Base-by-base conservation (phyloP, 2,329 filamentous ascomycete species). In the Neonectria coccinea region DNA sequence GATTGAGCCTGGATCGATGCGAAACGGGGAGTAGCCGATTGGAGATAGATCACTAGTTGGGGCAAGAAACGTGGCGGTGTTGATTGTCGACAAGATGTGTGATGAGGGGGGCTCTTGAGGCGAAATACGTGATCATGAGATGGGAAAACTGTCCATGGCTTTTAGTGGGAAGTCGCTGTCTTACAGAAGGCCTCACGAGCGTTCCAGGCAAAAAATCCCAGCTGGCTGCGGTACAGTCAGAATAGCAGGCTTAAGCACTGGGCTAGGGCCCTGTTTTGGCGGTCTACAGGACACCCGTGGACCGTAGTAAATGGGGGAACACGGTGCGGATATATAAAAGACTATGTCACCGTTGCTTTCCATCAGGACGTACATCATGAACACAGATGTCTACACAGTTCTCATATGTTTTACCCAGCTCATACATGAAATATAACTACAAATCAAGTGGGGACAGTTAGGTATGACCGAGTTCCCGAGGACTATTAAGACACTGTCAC, bases 31-130 rank as follows among this genome's bases (percentile, higher is more conserved):
- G 31, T 2, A 33, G 12, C 9, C 12, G 29, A 20, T 9, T 20
- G 6, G n/a, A 33, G 10, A 33, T 12, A 8, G n/a, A 12, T 2
- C 5, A 33, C 16, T 5, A 10, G 48, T 14, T 27, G 27, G 16
- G n/a, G 9, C 10, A 7, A n/a, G 29, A 51, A 51, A 5, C 20
- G n/a, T 20, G n/a, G n/a, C 18, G 4, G 31, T 20, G n/a, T 31
- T 14, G n/a, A 33, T 33, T 51, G 29, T 20, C 12, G 29, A n/a
- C n/a, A 29, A 33, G n/a, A 20, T 1, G 48, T 2, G 18, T 8
- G 48, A 51, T 51, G 27, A 51, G 18, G 29, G n/a, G 33, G 31
- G 29, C 11, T 33, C 31, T 33, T 51, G 27, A 50, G 45, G n/a
- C n/a, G 48, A 14, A 33, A 36, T 20, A 33, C 8, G 29, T 20